Evolutionary conservation across 805 yeast genomes (phyloP), one percentile per base, ranked within the genome.

Genomic region (Saccharomycopsis synnaedendra): DNA sequence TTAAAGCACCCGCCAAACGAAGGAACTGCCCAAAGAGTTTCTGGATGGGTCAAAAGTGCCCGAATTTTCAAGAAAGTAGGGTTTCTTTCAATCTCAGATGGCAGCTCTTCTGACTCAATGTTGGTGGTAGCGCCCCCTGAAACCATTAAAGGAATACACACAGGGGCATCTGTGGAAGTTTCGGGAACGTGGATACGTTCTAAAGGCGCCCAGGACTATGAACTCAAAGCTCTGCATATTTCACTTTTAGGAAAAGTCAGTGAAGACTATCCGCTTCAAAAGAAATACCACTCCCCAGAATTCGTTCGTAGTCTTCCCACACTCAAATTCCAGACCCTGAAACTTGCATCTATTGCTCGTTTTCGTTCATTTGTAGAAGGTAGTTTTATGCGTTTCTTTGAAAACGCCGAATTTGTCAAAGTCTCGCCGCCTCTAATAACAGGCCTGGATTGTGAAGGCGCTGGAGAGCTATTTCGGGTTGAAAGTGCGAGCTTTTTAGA

Each of bases 371-470:
- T 66, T 42, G 68, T 85, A 1, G 87, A 86, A 55, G 54, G 65
- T 1, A 61, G 68, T 32, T 56, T 88, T 5, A 64, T 70, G 39
- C 66, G 66, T 3, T 85, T 76, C 56, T 85, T 86, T 60, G 64
- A 68, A 19, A 47, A 58, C 0, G 56, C 71, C 19, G 73, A 73
- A 9, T 87, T 85, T 55, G 64, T 71, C 9, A 89, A 86, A 65
- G 87, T 85, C 0, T 70, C 80, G 30, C 95, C 97, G 3, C 98
- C 99, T 5, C 57, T 90, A 8, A 65, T 90, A 28, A 93, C 98
- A 0, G 70, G 85, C 7, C 78, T 94, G 1, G 98, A 93, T 61
- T 90, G 97, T 60, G 99, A 93, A 65, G 97, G 98, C 11, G 97
- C 95, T 3, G 97, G 97, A 4, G 97, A 93, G 60, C 75, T 85